phyloP scores from a whole-genome alignment of 441 rosid genomes.

The Gossypium trilobum region DNA sequence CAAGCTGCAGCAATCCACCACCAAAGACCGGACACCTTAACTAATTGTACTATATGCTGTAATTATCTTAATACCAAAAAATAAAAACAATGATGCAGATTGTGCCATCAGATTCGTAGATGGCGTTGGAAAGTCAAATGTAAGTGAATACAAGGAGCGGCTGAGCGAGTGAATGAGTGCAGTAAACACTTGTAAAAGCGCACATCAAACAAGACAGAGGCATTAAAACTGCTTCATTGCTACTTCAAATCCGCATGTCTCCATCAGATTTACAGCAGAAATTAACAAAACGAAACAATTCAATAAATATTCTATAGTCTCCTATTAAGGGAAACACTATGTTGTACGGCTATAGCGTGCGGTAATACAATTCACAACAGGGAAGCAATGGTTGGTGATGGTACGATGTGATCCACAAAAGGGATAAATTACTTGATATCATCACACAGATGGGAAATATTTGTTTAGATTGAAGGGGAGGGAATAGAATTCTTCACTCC shows the following conservation, averaged over 20 bases:
- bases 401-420: neutral
- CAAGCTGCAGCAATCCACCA: too few relatives aligned
- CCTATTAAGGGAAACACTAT: constrained; percentile 23
- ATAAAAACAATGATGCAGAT: neutral
- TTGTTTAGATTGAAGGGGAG: constrained; percentile 86
- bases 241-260: constrained; percentile 23
- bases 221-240: constrained; percentile 21
- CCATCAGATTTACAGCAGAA: constrained; percentile 27
- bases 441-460: constrained; percentile 85
- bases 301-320: constrained; percentile 18
- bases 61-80: too few relatives aligned
- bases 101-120: neutral
- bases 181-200: neutral
- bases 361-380: constrained; percentile 18
- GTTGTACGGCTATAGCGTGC: constrained; percentile 25
- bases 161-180: too few relatives aligned
- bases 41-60: too few relatives aligned
- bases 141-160: too few relatives aligned
- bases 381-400: constrained; percentile 3
- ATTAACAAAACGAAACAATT: constrained; percentile 16
- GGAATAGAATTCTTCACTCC: constrained; percentile 84
- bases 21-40: too few relatives aligned
- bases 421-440: neutral
- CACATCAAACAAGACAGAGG: neutral
- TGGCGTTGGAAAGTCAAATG: too few relatives aligned